A percentile compares a stretch with the other conserved stretches of the same genome.
Conservation (phyloP, 2,329 filamentous ascomycete genomes). For the Biscogniauxia mediterranea region DNA sequence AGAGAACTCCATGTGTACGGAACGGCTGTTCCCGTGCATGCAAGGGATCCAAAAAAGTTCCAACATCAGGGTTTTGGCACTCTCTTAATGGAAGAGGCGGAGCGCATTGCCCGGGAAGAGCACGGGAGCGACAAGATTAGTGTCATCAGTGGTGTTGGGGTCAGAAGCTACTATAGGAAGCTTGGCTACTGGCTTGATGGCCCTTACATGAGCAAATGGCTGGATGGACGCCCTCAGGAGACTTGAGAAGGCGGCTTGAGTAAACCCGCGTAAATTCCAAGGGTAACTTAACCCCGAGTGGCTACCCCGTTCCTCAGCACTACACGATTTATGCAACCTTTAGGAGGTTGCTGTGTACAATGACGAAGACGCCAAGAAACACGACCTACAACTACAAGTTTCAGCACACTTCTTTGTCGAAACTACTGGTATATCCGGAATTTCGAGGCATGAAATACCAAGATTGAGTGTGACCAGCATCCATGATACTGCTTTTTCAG, state of each 20-base stretch:
- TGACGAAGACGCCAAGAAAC: too few species aligned
- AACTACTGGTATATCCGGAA: background rate
- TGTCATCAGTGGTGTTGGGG: slow-evolving; percentile 96
- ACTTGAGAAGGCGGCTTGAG: background rate
- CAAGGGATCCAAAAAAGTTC: slow-evolving; percentile 91
- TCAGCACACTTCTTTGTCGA: too few species aligned
- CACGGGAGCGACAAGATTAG: slow-evolving; percentile 93
- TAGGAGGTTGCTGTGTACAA: too few species aligned
- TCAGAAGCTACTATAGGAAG: slow-evolving; percentile 90
- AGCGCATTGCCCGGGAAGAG: slow-evolving; percentile 90
- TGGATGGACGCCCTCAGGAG: slow-evolving; percentile 45
- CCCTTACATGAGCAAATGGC: slow-evolving; percentile 73
- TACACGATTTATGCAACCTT: too few species aligned
- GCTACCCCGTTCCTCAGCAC: too few species aligned
- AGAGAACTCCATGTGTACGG: slow-evolving; percentile 96
- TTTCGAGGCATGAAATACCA: background rate
- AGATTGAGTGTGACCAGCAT: background rate
- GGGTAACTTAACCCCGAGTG: too few species aligned
- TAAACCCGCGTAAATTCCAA: too few species aligned
- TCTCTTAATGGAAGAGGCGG: slow-evolving; percentile 94
- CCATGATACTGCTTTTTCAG: background rate
- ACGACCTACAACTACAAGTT: too few species aligned
- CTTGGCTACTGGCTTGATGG: slow-evolving; percentile 93
- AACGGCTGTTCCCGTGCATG: slow-evolving; percentile 94
- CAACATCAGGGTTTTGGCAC: slow-evolving; percentile 98